phyloP scores from a whole-genome alignment of 306 rosid species.

The Coriaria nepalensis region DNA sequence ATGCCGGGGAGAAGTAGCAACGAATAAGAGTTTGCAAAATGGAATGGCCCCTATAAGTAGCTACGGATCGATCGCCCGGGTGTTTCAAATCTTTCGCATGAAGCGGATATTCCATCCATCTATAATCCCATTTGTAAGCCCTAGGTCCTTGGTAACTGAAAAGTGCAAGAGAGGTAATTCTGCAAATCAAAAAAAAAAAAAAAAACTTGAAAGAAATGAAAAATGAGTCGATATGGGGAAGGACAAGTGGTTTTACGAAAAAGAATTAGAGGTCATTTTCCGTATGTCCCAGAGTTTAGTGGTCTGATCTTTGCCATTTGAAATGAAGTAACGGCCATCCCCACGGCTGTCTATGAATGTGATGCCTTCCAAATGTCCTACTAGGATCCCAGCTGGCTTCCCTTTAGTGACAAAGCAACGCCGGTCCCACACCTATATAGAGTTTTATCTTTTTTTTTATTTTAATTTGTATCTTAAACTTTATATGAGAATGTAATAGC shows the following conservation, averaged over 20 bases:
- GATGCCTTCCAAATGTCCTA: conserved; percentile 80
- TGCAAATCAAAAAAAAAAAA: neutral
- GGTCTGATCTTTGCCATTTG: conserved; percentile 89
- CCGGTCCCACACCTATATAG: conserved; percentile 85
- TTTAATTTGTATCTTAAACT: neutral
- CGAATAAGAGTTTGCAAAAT: conserved; percentile 71
- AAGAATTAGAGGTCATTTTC: conserved; percentile 51
- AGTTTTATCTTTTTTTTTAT: conserved; percentile 6
- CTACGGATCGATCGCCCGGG: conserved; percentile 55
- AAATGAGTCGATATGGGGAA: neutral
- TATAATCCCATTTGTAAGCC: conserved; percentile 65
- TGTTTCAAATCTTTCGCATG: conserved; percentile 42
- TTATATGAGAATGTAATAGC: neutral
- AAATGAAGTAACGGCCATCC: conserved; percentile 81
- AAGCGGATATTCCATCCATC: conserved; percentile 81
- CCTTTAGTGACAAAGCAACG: conserved; percentile 56
- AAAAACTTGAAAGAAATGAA: neutral
- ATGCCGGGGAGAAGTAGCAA: conserved; percentile 76
- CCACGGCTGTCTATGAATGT: conserved; percentile 81
- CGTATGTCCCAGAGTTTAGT: conserved; percentile 94
- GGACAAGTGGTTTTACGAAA: conserved; percentile 25
- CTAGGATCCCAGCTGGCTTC: conserved; percentile 65
- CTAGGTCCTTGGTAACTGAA: conserved; percentile 32
- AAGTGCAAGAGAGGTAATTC: neutral
- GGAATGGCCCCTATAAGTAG: conserved; percentile 77